Base-by-base conservation (phyloP, 805 yeast genomes). In the Saccharomyces eubayanus region DNA sequence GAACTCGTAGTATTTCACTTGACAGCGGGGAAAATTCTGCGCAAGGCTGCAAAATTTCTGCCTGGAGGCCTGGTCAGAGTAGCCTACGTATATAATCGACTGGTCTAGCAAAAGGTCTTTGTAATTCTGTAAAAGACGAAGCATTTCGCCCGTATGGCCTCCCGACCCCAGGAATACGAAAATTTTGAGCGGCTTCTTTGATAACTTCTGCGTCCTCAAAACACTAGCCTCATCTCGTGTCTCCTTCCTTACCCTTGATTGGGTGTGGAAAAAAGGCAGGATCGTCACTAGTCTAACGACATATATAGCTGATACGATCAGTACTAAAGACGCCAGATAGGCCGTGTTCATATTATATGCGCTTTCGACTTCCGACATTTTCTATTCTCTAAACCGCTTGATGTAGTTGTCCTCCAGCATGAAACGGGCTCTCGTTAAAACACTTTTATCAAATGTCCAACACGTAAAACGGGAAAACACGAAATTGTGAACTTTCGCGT, bases 101-200 rank as follows among this genome's bases (percentile, higher is more conserved):
- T 79, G 82, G 2, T 77, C 76, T 5, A 79, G 69, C 0, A 85
- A 73, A 0, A 76, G 64, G 9, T 68, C 59, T 50, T 69, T 61
- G 41, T 78, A 71, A 6, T 67, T 66, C 4, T 65, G 56, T 9
- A 89, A 66, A 16, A 92, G 73, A 28, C 91, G 73, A n/a, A 91
- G 67, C 95, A 92, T 89, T 68, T 92, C 97, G 1, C 97, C 97
- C 0, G 97, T 90, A 63, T 90, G 98, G 2, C 97, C 98, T 1
- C 99, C 99, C 0, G 97, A 89, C 0, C 98, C 98, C 10, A 92
- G 71, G n/a, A 89, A 75, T 0, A 87, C 73, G 78, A 87, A 77
- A 27, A 81, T 55, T 46, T 68, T 69, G 5, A 64, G 47, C 6
- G 59, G 62, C 29, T 41, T 41, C 47, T 21, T 36, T 46, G 11